A percentile compares a stretch with the other conserved stretches of the same genome.
Conservation (phyloP, 768 basidiomycete species). For the Thelephora ganbajun region DNA sequence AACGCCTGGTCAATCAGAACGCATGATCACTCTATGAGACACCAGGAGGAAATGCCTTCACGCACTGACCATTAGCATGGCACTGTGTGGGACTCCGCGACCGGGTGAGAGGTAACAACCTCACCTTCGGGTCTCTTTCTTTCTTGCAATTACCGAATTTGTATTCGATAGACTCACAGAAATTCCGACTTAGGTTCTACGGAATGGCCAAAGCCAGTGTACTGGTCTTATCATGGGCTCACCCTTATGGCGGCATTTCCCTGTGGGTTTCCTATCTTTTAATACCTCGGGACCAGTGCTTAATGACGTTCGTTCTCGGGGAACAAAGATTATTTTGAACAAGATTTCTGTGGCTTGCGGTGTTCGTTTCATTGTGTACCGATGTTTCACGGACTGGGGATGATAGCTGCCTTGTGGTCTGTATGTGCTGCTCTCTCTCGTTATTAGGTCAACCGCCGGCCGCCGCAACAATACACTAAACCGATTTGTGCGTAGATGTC, state of each 20-base stretch:
- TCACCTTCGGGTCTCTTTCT: no score
- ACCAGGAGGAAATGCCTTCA: background rate
- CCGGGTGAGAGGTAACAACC: no score
- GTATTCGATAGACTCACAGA: background rate
- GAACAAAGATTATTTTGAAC: conserved; percentile 14
- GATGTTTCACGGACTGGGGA: conserved; percentile 18
- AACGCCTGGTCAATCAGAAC: no score
- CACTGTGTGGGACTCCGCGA: no score
- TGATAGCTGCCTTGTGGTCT: conserved; percentile 12
- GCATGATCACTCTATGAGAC: no score
- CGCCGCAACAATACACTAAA: conserved; percentile 6
- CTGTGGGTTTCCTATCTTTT: conserved; percentile 4
- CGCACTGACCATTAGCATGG: no score
- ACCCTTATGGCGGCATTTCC: conserved; percentile 2
- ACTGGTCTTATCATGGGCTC: conserved; percentile 8
- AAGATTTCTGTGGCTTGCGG: conserved; percentile 12
- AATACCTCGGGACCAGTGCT: background rate
- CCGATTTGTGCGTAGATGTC: background rate
- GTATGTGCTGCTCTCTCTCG: conserved; percentile 6
- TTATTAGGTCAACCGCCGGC: background rate
- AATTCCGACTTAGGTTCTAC: conserved; percentile 8
- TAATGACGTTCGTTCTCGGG: conserved; percentile 1
- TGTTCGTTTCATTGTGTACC: conserved; percentile 12
- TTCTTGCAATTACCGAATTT: background rate
- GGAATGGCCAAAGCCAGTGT: conserved; percentile 9